Evolutionary conservation across 2,329 filamentous ascomycete genomes (phyloP).

Genomic region (Phialophora expanda): DNA sequence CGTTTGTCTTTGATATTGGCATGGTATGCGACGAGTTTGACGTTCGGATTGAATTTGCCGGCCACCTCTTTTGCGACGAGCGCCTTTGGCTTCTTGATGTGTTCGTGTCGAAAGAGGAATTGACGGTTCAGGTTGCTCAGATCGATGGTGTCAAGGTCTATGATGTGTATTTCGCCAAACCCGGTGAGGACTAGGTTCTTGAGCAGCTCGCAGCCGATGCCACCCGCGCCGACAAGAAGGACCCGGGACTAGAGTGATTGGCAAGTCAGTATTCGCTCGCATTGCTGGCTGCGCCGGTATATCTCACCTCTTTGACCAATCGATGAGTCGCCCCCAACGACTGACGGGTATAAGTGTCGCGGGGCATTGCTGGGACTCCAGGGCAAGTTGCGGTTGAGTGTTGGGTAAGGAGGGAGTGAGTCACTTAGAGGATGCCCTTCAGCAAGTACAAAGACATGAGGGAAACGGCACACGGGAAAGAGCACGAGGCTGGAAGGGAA

Average conservation of each 20-base stretch:
- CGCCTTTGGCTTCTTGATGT: conserved; percentile 97
- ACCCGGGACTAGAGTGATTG: conserved; percentile 70
- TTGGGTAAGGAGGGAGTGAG: background rate
- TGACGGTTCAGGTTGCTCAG: conserved; percentile 97
- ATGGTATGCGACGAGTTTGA: conserved; percentile 86
- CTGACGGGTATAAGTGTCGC: conserved; percentile 60
- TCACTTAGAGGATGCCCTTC: background rate
- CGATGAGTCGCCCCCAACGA: conserved; percentile 72
- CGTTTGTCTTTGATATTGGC: conserved; percentile 90
- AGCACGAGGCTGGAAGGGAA: conserved; percentile 14
- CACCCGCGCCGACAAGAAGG: conserved; percentile 92
- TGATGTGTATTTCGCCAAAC: conserved; percentile 90
- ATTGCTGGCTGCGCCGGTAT: background rate
- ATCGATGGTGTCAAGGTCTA: conserved; percentile 98
- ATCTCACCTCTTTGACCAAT: conserved; percentile 70
- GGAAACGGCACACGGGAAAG: conserved; percentile 1
- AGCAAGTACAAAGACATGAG: conserved; percentile 3
- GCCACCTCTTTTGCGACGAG: conserved; percentile 92
- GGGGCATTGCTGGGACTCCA: conserved; percentile 44
- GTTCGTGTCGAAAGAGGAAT: conserved; percentile 93
- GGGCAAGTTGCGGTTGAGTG: background rate
- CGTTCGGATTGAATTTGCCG: conserved; percentile 84
- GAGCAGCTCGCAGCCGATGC: conserved; percentile 95
- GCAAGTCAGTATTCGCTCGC: conserved; percentile 12
- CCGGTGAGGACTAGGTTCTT: conserved; percentile 94